Percentiles rank a stretch among this genome's conserved stretches.
phyloP scores from a whole-genome alignment of 106 monocot species.

The Acorus calamus region DNA sequence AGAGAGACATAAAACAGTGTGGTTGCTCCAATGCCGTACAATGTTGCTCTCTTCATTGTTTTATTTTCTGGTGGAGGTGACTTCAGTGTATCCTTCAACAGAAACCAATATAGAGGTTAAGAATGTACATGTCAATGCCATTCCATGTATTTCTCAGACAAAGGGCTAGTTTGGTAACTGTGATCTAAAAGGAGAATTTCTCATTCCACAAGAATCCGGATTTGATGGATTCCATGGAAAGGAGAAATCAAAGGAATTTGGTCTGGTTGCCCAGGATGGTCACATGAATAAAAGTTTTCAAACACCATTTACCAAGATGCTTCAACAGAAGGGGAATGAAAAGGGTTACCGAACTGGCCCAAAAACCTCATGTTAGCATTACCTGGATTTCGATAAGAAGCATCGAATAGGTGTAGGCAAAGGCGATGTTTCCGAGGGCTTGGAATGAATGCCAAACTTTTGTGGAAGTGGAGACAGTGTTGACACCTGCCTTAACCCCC shows the following conservation, averaged over 20 bases:
- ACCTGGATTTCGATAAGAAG: slow-evolving; percentile 67
- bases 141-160: no score
- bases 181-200: no score
- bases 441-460: slow-evolving; percentile 50
- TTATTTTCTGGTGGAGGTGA: slow-evolving; percentile 63
- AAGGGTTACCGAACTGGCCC: no score
- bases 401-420: slow-evolving; percentile 53
- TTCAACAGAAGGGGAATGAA: background rate
- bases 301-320: no score
- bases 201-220: no score
- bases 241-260: background rate
- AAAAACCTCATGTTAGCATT: background rate
- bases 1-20: slow-evolving; percentile 53
- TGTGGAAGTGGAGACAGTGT: slow-evolving; percentile 25
- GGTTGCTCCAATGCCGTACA: slow-evolving; percentile 42
- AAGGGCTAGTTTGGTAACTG: no score
- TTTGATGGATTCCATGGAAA: no score
- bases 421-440: slow-evolving; percentile 66
- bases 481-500: slow-evolving; percentile 24
- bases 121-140: background rate
- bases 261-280: no score
- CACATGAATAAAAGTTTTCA: no score
- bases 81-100: slow-evolving; percentile 54
- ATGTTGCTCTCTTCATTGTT: slow-evolving; percentile 59
- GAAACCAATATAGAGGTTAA: background rate